Conservation (phyloP, 164 flowering plant species). For the Vitis rupestris region DNA sequence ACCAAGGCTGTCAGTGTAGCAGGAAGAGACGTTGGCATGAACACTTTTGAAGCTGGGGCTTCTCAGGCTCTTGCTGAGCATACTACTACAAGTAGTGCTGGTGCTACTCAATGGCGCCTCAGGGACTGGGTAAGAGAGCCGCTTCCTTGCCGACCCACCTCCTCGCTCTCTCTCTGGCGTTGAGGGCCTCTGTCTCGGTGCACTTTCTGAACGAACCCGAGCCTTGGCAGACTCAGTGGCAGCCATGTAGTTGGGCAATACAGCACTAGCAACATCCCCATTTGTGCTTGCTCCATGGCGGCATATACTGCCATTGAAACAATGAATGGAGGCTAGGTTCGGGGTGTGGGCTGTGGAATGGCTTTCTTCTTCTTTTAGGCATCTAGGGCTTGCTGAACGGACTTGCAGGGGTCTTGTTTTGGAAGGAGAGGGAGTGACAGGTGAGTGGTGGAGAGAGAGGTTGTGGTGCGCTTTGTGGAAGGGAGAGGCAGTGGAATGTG, state of each 20-base stretch:
- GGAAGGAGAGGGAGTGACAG: constrained; percentile 26
- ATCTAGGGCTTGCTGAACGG: constrained; percentile 38
- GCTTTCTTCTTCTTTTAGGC: constrained; percentile 21
- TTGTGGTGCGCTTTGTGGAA: constrained; percentile 9
- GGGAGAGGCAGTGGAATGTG: constrained; percentile 13
- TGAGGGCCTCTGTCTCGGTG: constrained; percentile 42
- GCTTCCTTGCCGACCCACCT: constrained; percentile 34
- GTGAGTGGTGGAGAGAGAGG: constrained; percentile 13
- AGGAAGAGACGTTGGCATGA: constrained; percentile 10
- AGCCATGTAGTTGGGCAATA: constrained; percentile 51
- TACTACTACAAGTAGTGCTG: constrained; percentile 4
- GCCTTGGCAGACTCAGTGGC: constrained; percentile 56
- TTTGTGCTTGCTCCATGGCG: not conserved
- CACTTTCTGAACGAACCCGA: constrained; percentile 35
- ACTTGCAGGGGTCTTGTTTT: constrained; percentile 22
- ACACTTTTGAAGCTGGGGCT: constrained; percentile 28
- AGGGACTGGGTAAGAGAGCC: constrained; percentile 34
- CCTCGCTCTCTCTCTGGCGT: constrained; percentile 33
- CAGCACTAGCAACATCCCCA: not conserved
- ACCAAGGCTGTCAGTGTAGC: constrained; percentile 17
- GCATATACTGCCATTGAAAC: not conserved
- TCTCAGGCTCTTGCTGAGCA: constrained; percentile 21
- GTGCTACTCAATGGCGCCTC: constrained; percentile 5
- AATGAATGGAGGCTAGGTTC: constrained; percentile 9
- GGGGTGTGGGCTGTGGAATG: constrained; percentile 30